Base-by-base conservation (phyloP, 805 yeast genomes). In the Lipomyces orientalis region DNA sequence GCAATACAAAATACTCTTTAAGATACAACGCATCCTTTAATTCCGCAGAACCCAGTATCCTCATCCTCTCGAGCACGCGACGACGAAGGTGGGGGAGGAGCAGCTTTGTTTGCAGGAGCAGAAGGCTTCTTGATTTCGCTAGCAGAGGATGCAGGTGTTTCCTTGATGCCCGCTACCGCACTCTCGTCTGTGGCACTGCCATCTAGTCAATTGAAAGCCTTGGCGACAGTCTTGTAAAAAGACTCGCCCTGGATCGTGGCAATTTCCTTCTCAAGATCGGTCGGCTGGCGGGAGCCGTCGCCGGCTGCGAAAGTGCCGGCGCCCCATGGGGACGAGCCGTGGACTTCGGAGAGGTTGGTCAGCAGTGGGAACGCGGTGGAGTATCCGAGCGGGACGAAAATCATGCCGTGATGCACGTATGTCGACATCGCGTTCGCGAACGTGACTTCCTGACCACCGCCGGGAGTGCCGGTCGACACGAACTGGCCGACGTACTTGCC, bases 281-380 rank as follows among this genome's bases (percentile, higher is more conserved):
- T 76, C 57, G 93, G 90, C 71, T 77, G 79, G 82, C 94, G 88
- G 54, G 91, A 85, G 73, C 96, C 97, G 75, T 89, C 92, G 31
- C 86, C 81, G 71, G 89, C 94, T 46, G 97, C 91, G 72, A 84
- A 83, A 66, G 90, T 81, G 76, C 94, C 95, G 56, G 97, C 92
- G 79, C 96, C 96, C 90, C 92, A 91, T 62, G 97, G 86, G 64
- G 93, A 86, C 74, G 90, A 89, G 75, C 96, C 97, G 76, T 89
- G 93, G 65, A 85, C 83, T 80, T 88, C 93, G 25, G 82, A 83
- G 66, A 89, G 75, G 78, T 84, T 84, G 71, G 85, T 73, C 60
- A 84, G 76, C 73, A 87, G 78, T 67, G 85, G 84, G 60, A 85
- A 83, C 76, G 87, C 86, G 54, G 82, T 83, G 49, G 83, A 79